Conservation (phyloP, 306 rosid genomes). For the Vicia sativa region DNA sequence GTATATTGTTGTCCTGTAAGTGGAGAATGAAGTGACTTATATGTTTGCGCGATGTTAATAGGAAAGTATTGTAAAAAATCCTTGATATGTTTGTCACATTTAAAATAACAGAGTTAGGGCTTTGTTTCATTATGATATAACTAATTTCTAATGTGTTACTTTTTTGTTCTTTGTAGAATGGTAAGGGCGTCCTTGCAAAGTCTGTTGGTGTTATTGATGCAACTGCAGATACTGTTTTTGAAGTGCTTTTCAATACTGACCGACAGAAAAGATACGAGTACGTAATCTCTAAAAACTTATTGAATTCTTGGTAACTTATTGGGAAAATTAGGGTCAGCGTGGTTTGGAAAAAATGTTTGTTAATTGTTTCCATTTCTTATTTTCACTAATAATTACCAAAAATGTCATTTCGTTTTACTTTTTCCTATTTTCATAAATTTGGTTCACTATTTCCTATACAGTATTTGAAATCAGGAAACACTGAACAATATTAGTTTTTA, state of each 20-base stretch:
- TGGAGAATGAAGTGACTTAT: conserved; percentile 17
- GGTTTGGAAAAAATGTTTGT: conserved; percentile 4
- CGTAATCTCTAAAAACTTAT: conserved; percentile 36
- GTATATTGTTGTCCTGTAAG: conserved; percentile 10
- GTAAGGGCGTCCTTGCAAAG: conserved; percentile 82
- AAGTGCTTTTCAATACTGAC: conserved; percentile 72
- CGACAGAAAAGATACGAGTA: conserved; percentile 84
- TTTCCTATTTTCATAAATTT: neutral
- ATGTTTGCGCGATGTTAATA: conserved; percentile 5
- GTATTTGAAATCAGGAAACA: conserved; percentile 12
- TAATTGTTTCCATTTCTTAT: neutral
- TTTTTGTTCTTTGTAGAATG: conserved; percentile 62
- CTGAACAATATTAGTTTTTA: neutral
- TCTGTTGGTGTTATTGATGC: conserved; percentile 87
- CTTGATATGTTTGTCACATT: conserved; percentile 7
- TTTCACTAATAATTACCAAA: conserved; percentile 13
- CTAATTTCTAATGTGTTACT: conserved; percentile 32
- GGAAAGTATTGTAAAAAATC: conserved; percentile 8
- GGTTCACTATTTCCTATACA: neutral
- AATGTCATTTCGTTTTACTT: neutral
- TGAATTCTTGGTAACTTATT: conserved; percentile 20
- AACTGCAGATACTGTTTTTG: conserved; percentile 87
- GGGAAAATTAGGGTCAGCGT: neutral
- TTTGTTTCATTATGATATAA: conserved; percentile 31
- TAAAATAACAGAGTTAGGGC: conserved; percentile 17